Evolutionary conservation across 208 protist species (phyloP), one percentile per base, ranked within the genome.

Genomic region (Ichthyophonus hoferi): DNA sequence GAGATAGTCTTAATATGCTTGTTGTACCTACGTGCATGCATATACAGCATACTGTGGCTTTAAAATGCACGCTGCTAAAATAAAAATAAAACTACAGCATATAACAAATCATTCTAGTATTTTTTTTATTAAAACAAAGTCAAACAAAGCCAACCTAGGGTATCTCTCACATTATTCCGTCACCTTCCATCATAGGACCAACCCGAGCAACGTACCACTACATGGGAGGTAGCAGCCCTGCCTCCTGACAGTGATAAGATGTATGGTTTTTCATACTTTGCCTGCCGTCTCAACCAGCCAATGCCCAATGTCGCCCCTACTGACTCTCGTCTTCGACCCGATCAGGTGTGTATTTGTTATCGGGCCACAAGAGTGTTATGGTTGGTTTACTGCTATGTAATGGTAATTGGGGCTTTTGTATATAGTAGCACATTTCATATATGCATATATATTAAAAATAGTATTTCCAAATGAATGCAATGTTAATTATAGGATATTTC

Each of bases 191-290:
- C 43, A 85, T 34, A 85, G 43, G 41, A 87, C 35, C 50, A 78
- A 42, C 58, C 37, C 24, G 17, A 85, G 39, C 38, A 85, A 0
- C 24, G 24, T 34, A 43, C 81, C 12, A 85, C 40, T 1, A 31
- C 87, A 35, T 91, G 90, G 90, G 39, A 87, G 84, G 79, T 81
- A 35, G 79, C 34, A 2, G 3, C 41, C 1, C 50, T 89, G 24
- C 79, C 76, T 34, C 31, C 40, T 1, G 42, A 91, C 42, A 38
- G 17, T 35, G 83, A 76, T 34, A 33, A 88, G 83, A 90, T 90
- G 38, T 92, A 92, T 77, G 87, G 87, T 1, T 92, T 85, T 58
- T 83, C 79, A 1, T 67, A 92, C 33, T 87, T 90, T 86, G 87
- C 90, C 33, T 88, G 78, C 40, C 1, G 38, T 24, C 81, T 89